A percentile compares a stretch with the other conserved stretches of the same genome.
phyloP scores from a whole-genome alignment of 768 basidiomycete genomes.

The Dentipellis sp. region DNA sequence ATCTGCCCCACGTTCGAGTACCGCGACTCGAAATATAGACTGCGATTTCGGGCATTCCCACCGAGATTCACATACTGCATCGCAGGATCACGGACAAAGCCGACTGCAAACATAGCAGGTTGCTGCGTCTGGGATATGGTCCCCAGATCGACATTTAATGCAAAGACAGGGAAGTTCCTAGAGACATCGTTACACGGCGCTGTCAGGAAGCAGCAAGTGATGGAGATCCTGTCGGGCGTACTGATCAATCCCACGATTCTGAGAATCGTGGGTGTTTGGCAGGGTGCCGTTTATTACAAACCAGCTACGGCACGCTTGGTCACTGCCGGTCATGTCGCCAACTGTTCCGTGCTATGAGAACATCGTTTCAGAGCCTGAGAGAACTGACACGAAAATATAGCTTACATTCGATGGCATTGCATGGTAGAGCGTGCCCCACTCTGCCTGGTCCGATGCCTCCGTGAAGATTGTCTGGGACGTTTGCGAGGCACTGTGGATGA shows the following conservation, averaged over 20 bases:
- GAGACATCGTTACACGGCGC: neutral
- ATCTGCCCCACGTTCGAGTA: neutral
- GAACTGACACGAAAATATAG: neutral
- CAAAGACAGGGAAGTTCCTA: neutral
- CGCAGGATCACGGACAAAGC: neutral
- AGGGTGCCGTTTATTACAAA: neutral
- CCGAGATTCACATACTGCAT: neutral
- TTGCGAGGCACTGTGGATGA: neutral
- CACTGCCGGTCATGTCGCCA: neutral
- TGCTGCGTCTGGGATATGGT: neutral
- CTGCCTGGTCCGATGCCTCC: neutral
- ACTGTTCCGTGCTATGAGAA: neutral
- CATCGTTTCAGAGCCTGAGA: neutral
- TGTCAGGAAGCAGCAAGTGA: neutral
- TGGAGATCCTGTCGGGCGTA: no score
- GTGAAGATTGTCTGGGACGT: neutral
- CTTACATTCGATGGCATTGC: neutral
- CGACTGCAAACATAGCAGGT: neutral
- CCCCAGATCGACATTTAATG: neutral
- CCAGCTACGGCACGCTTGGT: neutral
- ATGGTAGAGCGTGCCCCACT: slow-evolving; percentile 1
- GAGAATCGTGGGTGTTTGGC: neutral
- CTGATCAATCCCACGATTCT: neutral
- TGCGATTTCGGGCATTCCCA: neutral
- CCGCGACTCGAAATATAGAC: neutral